phyloP scores from a whole-genome alignment of 2,329 filamentous ascomycete species.

The Anthostomella pinea region DNA sequence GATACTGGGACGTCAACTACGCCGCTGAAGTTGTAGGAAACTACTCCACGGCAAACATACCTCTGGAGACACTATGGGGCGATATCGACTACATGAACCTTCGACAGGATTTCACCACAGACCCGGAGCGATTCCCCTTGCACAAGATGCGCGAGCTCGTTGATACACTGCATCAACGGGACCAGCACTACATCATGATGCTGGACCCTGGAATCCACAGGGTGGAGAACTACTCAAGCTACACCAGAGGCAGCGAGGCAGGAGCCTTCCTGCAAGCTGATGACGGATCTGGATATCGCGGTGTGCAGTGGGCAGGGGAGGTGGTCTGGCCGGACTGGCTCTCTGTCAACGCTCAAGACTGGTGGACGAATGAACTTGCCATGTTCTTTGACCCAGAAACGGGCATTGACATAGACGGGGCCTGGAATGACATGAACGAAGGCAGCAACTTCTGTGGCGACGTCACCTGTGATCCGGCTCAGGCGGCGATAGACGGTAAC shows the following conservation, averaged over 20 bases:
- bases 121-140: slow-evolving; percentile 52
- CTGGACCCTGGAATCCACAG: slow-evolving; percentile 55
- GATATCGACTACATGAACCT: slow-evolving; percentile 54
- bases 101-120: slow-evolving; percentile 52
- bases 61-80: slow-evolving; percentile 58
- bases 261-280: slow-evolving; percentile 36
- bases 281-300: slow-evolving; percentile 44
- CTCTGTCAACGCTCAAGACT: slow-evolving; percentile 51
- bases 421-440: slow-evolving; percentile 65
- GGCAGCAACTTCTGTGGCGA: slow-evolving; percentile 38
- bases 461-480: slow-evolving; percentile 17
- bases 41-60: slow-evolving; percentile 54
- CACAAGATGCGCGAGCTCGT: slow-evolving; percentile 56
- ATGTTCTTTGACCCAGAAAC: slow-evolving; percentile 52
- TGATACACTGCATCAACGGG: slow-evolving; percentile 52
- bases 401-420: slow-evolving; percentile 63
- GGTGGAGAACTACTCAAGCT: slow-evolving; percentile 27
- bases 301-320: slow-evolving; percentile 65
- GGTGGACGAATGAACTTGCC: slow-evolving; percentile 59
- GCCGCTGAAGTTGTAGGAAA: slow-evolving; percentile 56
- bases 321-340: slow-evolving; percentile 67
- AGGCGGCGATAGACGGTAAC: slow-evolving; percentile 6
- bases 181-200: slow-evolving; percentile 65
- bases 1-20: slow-evolving; percentile 52
- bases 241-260: slow-evolving; percentile 34